Evolutionary conservation across 1,284 basidiomycete genomes (phyloP).

Genomic region (Melampsora larici-populina): DNA sequence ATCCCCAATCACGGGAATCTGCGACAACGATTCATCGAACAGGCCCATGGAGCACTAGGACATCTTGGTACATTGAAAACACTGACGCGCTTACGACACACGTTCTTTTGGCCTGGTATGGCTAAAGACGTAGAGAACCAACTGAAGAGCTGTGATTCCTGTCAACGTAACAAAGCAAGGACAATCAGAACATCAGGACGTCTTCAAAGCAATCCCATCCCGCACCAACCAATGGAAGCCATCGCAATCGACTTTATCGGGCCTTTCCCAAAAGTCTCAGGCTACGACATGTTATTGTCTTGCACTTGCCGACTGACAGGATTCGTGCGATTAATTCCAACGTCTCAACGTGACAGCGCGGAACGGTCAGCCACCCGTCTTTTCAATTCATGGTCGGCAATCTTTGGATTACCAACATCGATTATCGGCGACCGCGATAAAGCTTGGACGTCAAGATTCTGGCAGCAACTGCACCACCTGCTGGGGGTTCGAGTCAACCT

Average conservation of each 20-base stretch:
- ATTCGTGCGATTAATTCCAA: too few species aligned
- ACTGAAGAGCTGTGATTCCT: neutral
- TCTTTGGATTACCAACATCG: conserved; percentile 46
- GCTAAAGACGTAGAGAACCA: neutral
- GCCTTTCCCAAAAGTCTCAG: neutral
- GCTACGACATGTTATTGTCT: too few species aligned
- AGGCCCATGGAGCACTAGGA: neutral
- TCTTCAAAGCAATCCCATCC: neutral
- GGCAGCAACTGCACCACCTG: neutral
- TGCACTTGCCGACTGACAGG: too few species aligned
- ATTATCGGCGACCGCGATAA: conserved; percentile 45
- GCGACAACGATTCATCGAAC: too few species aligned
- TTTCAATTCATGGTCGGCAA: too few species aligned
- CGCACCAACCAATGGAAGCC: neutral
- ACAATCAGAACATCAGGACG: neutral
- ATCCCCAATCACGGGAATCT: neutral
- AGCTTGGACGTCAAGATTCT: neutral
- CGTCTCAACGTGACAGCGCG: too few species aligned
- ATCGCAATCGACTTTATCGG: conserved; percentile 12
- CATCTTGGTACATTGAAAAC: conserved; percentile 6
- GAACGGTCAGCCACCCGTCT: too few species aligned
- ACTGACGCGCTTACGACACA: neutral
- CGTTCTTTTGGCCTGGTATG: too few species aligned
- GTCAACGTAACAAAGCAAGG: neutral
- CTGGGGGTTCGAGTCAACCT: neutral